Evolutionary conservation across 371 early-diverging fungal genomes (phyloP).

Genomic region (Lichtheimia ornata): DNA sequence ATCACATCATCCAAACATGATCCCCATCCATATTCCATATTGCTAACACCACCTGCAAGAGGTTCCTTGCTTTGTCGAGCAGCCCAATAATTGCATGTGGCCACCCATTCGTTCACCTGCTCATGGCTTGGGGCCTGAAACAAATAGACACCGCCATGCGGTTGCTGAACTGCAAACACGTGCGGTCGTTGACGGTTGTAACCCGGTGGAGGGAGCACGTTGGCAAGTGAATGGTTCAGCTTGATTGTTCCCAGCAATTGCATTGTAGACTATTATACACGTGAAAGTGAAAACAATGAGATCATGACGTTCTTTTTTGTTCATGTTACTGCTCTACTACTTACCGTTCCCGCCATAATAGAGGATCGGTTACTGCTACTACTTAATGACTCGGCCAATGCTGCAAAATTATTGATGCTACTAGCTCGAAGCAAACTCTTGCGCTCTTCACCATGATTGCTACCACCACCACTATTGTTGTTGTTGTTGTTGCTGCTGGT

Average conservation of each 20-base stretch:
- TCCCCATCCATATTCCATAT: conserved; percentile 93
- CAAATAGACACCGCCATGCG: conserved; percentile 78
- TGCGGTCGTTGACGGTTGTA: conserved; percentile 77
- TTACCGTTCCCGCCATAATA: conserved; percentile 10
- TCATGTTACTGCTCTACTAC: not conserved
- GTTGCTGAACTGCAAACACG: conserved; percentile 84
- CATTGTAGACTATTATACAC: conserved; percentile 15
- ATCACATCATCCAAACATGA: conserved; percentile 51
- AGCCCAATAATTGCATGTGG: conserved; percentile 91
- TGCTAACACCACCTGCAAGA: conserved; percentile 79
- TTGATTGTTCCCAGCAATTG: conserved; percentile 58
- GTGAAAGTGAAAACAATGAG: not conserved
- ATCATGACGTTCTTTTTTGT: not conserved
- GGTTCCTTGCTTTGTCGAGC: conserved; percentile 88
- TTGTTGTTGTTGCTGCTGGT: not conserved
- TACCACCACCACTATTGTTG: not conserved
- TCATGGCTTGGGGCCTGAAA: conserved; percentile 76
- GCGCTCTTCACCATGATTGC: conserved; percentile 17
- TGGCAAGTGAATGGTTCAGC: conserved; percentile 81
- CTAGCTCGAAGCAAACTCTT: conserved; percentile 26
- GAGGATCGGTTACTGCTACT: conserved; percentile 5
- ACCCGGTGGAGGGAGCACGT: conserved; percentile 83
- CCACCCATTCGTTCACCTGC: conserved; percentile 80
- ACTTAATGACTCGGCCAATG: conserved; percentile 30
- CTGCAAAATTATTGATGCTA: conserved; percentile 20